Percentiles rank a stretch among this genome's conserved stretches.
Evolutionary conservation across 768 basidiomycete genomes (phyloP).

Genomic region (Mrakia frigida): DNA sequence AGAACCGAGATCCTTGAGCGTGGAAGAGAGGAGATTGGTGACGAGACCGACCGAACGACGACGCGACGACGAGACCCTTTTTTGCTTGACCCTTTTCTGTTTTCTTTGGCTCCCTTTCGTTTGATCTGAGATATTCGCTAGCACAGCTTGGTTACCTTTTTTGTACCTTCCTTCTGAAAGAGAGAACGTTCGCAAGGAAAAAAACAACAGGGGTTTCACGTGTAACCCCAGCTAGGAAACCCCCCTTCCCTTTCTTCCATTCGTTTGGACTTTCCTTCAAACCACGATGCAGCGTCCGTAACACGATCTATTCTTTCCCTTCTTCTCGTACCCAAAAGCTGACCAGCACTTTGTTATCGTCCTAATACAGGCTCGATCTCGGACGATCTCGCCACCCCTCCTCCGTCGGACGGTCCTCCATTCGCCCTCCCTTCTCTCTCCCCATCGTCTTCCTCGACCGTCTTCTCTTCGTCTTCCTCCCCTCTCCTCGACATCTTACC

Average conservation of each 20-base stretch:
- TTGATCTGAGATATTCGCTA: background rate
- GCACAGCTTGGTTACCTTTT: background rate
- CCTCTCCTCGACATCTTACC: background rate
- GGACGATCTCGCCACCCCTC: background rate
- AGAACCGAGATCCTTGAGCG: slow-evolving; percentile 3
- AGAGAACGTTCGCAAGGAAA: no score
- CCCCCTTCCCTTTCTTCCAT: no score
- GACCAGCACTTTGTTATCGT: no score
- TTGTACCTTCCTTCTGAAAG: no score
- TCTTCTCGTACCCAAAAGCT: background rate
- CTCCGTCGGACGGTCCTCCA: background rate
- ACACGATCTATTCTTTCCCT: background rate
- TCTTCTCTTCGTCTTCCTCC: background rate
- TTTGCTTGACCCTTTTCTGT: background rate
- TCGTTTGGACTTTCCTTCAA: background rate
- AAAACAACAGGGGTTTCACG: background rate
- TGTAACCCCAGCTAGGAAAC: no score
- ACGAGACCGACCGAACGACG: background rate
- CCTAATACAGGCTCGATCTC: background rate
- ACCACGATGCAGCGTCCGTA: background rate
- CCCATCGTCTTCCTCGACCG: background rate
- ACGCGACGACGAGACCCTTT: background rate
- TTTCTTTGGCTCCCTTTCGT: background rate
- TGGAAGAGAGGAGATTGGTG: background rate
- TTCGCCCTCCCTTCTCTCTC: background rate